phyloP scores from a whole-genome alignment of 352 stramenopile genomes.

The Pythium coloratum region DNA sequence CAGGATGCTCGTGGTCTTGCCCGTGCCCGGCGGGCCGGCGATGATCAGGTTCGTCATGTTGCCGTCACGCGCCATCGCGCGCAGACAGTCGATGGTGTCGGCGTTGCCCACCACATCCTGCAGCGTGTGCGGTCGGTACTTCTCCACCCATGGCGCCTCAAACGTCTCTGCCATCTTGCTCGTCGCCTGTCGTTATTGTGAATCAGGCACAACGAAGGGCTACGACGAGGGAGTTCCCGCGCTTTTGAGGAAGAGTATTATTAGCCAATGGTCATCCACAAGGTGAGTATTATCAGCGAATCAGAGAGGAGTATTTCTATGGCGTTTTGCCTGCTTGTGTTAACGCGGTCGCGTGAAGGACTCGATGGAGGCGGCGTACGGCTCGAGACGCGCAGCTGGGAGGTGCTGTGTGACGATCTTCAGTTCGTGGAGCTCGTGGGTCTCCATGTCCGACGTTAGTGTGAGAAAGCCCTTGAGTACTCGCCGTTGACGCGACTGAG shows the following conservation, averaged over 20 bases:
- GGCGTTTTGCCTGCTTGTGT: neutral
- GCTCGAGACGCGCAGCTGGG: conserved; percentile 30
- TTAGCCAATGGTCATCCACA: conserved; percentile 9
- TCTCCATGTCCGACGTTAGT: conserved; percentile 31
- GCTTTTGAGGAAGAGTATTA: conserved; percentile 8
- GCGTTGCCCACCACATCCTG: conserved; percentile 98
- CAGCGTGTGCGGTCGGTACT: conserved; percentile 93
- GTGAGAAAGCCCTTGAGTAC: conserved; percentile 49
- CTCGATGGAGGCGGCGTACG: conserved; percentile 49
- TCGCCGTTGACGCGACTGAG: conserved; percentile 38
- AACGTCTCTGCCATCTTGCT: conserved; percentile 67
- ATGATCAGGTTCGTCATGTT: conserved; percentile 99
- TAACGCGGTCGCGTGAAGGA: conserved; percentile 37
- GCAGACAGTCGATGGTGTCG: conserved; percentile 94
- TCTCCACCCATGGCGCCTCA: conserved; percentile 98
- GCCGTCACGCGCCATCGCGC: conserved; percentile 94
- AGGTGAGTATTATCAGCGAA: conserved; percentile 15
- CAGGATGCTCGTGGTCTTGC: conserved; percentile 94
- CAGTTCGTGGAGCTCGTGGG: conserved; percentile 33
- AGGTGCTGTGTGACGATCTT: conserved; percentile 49
- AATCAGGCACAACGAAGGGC: neutral
- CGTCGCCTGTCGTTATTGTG: neutral
- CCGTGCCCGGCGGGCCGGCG: conserved; percentile 90
- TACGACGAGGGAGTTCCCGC: conserved; percentile 13
- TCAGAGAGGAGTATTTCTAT: neutral